These are phyloP conservation scores for Colletotrichum sp. DNA, from an alignment of 2,329 filamentous ascomycete genomes.

Conservation along the genomic window DNA sequence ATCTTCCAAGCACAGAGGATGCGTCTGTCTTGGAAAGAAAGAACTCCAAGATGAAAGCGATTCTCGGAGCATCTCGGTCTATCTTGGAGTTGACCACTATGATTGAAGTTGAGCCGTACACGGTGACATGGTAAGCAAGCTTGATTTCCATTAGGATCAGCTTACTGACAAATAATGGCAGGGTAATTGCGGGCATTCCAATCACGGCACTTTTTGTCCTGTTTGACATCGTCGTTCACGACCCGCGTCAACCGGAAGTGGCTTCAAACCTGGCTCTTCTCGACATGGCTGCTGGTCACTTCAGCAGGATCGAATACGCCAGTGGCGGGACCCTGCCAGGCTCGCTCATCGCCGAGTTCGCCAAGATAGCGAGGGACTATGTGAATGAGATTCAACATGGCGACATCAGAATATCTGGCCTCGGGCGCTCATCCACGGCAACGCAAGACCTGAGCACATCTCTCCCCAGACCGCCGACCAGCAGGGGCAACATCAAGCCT, in stretches of 20 bases:
- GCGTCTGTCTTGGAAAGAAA: slow-evolving; percentile 9
- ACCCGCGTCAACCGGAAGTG: slow-evolving; percentile 37
- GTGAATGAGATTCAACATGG: slow-evolving; percentile 27
- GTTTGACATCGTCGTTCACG: slow-evolving; percentile 44
- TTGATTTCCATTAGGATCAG: not conserved
- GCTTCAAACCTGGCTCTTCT: slow-evolving; percentile 39
- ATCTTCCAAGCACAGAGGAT: slow-evolving; percentile 4
- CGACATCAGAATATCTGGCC: not conserved
- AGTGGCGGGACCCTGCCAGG: slow-evolving; percentile 38
- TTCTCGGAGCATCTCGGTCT: slow-evolving; percentile 26
- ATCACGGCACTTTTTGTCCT: slow-evolving; percentile 41
- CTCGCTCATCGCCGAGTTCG: slow-evolving; percentile 41
- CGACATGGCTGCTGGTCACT: slow-evolving; percentile 45
- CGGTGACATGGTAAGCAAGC: slow-evolving; percentile 27
- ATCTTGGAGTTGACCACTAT: slow-evolving; percentile 31
- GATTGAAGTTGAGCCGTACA: slow-evolving; percentile 33
- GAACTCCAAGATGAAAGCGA: slow-evolving; percentile 20
- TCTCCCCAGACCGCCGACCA: not conserved
- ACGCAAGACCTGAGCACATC: not conserved
- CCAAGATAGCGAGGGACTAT: slow-evolving; percentile 45
- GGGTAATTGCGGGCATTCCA: slow-evolving; percentile 38
- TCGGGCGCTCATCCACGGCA: not conserved
- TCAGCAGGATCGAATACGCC: slow-evolving; percentile 43
- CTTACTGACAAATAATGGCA: not conserved
- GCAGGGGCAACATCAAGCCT: not conserved